Base-by-base conservation (phyloP, 2,329 filamentous ascomycete genomes). In the Talaromyces funiculosus region DNA sequence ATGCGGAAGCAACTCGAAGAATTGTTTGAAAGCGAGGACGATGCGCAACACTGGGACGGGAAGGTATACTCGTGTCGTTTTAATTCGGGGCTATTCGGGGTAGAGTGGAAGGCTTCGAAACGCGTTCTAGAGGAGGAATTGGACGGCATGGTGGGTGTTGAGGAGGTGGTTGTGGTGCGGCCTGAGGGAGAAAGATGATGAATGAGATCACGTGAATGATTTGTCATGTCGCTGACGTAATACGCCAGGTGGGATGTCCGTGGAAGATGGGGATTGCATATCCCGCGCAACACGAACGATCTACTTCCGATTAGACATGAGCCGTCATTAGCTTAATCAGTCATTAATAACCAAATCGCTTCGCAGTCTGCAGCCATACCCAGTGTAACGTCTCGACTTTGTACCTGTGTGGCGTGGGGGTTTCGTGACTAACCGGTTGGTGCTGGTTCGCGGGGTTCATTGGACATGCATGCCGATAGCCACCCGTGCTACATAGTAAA, bases 21-120 rank as follows among this genome's bases (percentile, higher is more conserved):
- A 24, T 65, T 72, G 26, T 67, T 67, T 3, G 64, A 24, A 14
- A 62, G 65, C 16, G 63, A 57, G 9, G 62, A 61, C 7, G 57
- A 38, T 18, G n/a, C 24, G 3, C 66, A 16, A 56, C 65, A 18
- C 57, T 60, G 62, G 24, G 66, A 75, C 0, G 66, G 64, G 4
- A 72, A 72, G 16, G 63, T 84, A 0, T 77, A 77, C 61, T 80
- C 82, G 59, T 82, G 81, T 64, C 78, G 77, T 61, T 83, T 87
- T 64, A 86, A 86, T 66, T 80, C 82, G 26, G 84, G 82, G 0
- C 69, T 81, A 35, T 87, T 87, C 67, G 73, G 71, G 0, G 82
- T 86, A 26, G 72, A 77, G 12, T 87, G 84, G 84, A 69, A 74
- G 59, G 67, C 72, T 35, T 84, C 82, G 0, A 75, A 73, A 60